Conservation (phyloP, 352 stramenopile species). For the Phytopythium vexans region DNA sequence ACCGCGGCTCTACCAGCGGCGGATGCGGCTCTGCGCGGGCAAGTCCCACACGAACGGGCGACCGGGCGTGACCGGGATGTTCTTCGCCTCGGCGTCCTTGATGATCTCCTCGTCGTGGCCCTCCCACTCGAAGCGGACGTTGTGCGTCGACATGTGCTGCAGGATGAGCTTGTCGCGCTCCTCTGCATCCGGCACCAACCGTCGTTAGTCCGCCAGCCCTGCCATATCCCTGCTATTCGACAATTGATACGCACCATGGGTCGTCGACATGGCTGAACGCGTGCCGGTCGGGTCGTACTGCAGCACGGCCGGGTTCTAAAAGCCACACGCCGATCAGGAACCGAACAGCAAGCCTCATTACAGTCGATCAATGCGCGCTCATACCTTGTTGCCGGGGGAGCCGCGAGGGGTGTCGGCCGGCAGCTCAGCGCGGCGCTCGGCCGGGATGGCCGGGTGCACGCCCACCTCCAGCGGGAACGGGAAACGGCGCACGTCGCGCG, state of each 20-base stretch:
- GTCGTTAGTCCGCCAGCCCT: not conserved
- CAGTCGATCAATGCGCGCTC: not conserved
- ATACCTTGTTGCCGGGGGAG: constrained; percentile 77
- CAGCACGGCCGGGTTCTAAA: constrained; percentile 79
- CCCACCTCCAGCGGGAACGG: constrained; percentile 56
- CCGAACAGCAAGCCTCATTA: not conserved
- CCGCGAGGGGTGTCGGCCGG: constrained; percentile 63
- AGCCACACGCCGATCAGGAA: not conserved
- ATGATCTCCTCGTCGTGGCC: constrained; percentile 69
- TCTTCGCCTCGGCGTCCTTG: constrained; percentile 66
- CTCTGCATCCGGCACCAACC: constrained; percentile 14
- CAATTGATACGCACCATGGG: constrained; percentile 38
- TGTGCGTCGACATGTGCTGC: constrained; percentile 66
- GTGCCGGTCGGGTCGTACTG: constrained; percentile 83
- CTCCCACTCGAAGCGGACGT: constrained; percentile 83
- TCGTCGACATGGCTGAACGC: constrained; percentile 84
- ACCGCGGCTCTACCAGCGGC: constrained; percentile 51
- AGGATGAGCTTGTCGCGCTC: constrained; percentile 70
- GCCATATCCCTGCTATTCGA: not conserved
- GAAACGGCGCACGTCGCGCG: constrained; percentile 80
- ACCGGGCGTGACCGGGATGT: constrained; percentile 67
- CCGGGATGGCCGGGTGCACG: constrained; percentile 68
- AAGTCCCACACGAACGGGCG: constrained; percentile 71
- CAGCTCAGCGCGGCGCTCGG: constrained; percentile 55
- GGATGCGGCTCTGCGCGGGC: constrained; percentile 52